Base-by-base conservation (phyloP, 768 basidiomycete species). In the Tylopilus sp. region DNA sequence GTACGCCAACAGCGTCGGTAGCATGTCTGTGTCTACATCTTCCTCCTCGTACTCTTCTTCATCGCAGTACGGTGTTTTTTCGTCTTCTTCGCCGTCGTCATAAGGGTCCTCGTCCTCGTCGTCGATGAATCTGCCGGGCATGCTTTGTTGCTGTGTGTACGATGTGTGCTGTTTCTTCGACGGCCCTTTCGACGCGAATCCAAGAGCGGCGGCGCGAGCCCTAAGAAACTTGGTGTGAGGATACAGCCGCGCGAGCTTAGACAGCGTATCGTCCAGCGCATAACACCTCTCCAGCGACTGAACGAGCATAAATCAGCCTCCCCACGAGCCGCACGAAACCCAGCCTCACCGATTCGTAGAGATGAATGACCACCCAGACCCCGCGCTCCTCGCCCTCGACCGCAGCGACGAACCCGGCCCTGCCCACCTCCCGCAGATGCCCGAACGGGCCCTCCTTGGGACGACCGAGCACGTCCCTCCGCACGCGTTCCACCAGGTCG, bases 331-430 rank as follows among this genome's bases (percentile, higher is more conserved):
- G 33, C 3, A 34, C 3, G 25, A 40, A 45, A 25, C 4, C 1
- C 24, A 3, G 16, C 75, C 86, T 60, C 69, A 91, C 90, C 45
- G 88, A 76, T 60, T 91, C 86, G 62, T 91, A 93, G 7, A 93
- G 75, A 68, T 93, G 91, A 21, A 93, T 76, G n/a, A 92, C 83
- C 12, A 93, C 87, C 87, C 87, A 92, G 14, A 84, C 77, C 1
- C 78, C 80, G 44, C 71, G 74, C 29, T 80, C 81, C 66, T 90
- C 90, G 29, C 78, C 72, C 66, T 92, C 90, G 3, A 93, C 82
- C 2, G 90, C 88, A 47, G 75, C 70, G 51, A 93, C 75, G 62
- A 85, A 93, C 21, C 87, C 87, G 50, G 79, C 76, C 54, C 80
- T 68, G 1, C 89, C 90, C 4, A 93, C 88, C 66, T 93, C 91